Conservation (phyloP, 805 yeast genomes). For the Yamadazyma philogaea region DNA sequence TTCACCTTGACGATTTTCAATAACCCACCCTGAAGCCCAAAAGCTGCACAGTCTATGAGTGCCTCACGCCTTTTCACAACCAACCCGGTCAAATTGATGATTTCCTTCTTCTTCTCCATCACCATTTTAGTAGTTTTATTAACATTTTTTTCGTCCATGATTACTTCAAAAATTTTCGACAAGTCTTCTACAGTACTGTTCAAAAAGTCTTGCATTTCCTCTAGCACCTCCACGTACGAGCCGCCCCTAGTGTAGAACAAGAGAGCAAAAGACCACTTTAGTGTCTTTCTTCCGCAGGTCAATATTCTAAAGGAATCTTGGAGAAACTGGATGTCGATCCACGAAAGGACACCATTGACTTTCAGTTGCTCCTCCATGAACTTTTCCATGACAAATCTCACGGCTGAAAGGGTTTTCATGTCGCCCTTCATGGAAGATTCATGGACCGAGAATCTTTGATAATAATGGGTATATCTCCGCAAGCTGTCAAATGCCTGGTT, state of each 20-base stretch:
- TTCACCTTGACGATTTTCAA: slow-evolving; percentile 18
- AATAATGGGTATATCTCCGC: slow-evolving; percentile 70
- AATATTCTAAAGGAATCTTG: slow-evolving; percentile 67
- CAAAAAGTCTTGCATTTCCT: slow-evolving; percentile 64
- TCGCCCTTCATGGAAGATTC: slow-evolving; percentile 76
- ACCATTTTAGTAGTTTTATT: slow-evolving; percentile 28
- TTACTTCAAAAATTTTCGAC: slow-evolving; percentile 54
- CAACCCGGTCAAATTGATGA: slow-evolving; percentile 43
- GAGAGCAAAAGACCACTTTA: slow-evolving; percentile 90
- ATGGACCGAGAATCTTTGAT: slow-evolving; percentile 70
- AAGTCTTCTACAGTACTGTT: slow-evolving; percentile 67
- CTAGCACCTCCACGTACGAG: slow-evolving; percentile 60
- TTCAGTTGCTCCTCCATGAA: slow-evolving; percentile 50
- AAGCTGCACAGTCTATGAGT: slow-evolving; percentile 43
- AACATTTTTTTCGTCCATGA: slow-evolving; percentile 27
- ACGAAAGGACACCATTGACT: slow-evolving; percentile 44
- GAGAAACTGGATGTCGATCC: slow-evolving; percentile 86
- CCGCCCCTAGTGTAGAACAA: slow-evolving; percentile 60
- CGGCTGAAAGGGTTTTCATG: slow-evolving; percentile 54
- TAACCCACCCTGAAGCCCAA: slow-evolving; percentile 36
- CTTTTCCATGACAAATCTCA: slow-evolving; percentile 59
- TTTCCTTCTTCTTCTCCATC: slow-evolving; percentile 32
- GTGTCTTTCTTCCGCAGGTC: slow-evolving; percentile 64
- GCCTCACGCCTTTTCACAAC: slow-evolving; percentile 39
- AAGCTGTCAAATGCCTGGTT: slow-evolving; percentile 47